phyloP scores from a whole-genome alignment of 1,139 yeast genomes.

The Kurtzmaniella quercitrusa region DNA sequence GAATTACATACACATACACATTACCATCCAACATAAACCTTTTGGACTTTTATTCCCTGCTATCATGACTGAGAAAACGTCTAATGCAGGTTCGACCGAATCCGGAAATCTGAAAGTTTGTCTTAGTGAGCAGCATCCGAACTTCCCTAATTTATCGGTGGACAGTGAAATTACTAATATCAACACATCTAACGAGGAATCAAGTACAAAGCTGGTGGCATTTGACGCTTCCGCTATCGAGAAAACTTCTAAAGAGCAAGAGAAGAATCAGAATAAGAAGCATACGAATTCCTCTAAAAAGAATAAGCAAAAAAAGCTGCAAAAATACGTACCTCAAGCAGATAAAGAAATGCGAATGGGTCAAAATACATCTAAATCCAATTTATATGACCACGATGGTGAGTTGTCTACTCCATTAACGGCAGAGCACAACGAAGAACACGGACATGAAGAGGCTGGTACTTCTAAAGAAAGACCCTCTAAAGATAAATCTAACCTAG shows the following conservation, averaged over 20 bases:
- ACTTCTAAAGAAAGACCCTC: not conserved
- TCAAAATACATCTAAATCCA: not conserved
- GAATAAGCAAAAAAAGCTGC: conserved; percentile 1
- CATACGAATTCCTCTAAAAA: not conserved
- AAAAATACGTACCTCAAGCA: not conserved
- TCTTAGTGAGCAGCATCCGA: not conserved
- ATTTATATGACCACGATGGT: not conserved
- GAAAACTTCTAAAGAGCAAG: not conserved
- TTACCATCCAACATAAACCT: too few relatives aligned
- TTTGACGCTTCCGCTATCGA: not conserved
- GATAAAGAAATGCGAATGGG: not conserved
- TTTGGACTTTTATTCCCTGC: not conserved
- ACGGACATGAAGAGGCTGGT: not conserved
- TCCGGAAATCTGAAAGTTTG: not conserved
- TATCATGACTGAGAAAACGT: not conserved
- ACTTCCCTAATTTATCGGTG: not conserved
- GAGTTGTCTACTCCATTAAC: not conserved
- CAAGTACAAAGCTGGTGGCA: not conserved
- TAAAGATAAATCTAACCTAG: not conserved
- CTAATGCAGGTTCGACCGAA: not conserved
- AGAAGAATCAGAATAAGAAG: not conserved
- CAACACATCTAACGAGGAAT: not conserved
- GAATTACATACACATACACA: too few relatives aligned
- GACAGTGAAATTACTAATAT: not conserved
- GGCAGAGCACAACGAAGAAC: not conserved